Base-by-base conservation (phyloP, 2,329 filamentous ascomycete species). In the Ceratocystis harringtonii region DNA sequence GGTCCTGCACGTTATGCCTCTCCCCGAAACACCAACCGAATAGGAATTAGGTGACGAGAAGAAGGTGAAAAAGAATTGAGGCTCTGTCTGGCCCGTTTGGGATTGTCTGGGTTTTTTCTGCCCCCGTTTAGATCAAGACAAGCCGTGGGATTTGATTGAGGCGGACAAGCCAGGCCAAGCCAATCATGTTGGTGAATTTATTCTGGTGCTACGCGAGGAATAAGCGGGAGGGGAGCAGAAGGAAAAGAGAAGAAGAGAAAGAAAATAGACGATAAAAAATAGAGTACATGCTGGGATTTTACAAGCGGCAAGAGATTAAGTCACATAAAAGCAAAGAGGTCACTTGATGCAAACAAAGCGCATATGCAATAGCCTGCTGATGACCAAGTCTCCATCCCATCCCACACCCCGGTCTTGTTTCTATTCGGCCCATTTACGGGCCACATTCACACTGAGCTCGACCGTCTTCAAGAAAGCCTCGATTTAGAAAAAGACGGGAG, bases 381-480 rank as follows among this genome's bases (percentile, higher is more conserved):
- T 62, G 61, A 22, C 44, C 55, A 62, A 32, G 61, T 32, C 41
- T 48, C 36, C 36, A 41, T 41, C 36, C 36, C 61, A 50, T 62
- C 28, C 50, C 60, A 43, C 25, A 63, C 44, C 65, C 63, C 52
- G 6, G 48, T n/a, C 30, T 30, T 4, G 52, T 67, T 65, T 25
- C 63, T 67, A 67, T 65, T 67, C 66, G 66, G 66, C 66, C 66
- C 66, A 67, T 67, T 67, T 67, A 67, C 66, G 66, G 66, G 50
- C 63, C 63, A 43, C 63, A 15, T 10, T 41, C 36, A 12, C 10
- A 12, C 36, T 41, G 36, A 41, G 12, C 10, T 41, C 36, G 3
- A 15, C 36, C 10, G 10, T 41, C 36, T 41, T 41, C 36, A 41
- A 41, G 36, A 41, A 15, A 41, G 36, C 36, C 12, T 41, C 36